phyloP scores from a whole-genome alignment of 352 stramenopile species.

The Phytophthora hibernalis region DNA sequence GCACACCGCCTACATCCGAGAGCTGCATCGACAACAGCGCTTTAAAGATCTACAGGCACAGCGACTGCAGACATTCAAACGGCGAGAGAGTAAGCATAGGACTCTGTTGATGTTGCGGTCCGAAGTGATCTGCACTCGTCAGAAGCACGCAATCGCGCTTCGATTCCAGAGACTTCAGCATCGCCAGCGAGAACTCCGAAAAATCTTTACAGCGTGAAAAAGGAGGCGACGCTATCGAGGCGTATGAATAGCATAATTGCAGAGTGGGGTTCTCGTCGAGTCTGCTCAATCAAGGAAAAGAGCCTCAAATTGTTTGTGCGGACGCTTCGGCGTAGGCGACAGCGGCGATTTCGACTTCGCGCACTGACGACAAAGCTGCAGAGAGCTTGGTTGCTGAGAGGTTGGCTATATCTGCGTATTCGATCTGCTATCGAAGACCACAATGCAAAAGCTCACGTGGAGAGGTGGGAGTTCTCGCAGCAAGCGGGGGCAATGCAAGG shows the following conservation, averaged over 20 bases:
- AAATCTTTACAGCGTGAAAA: conserved; percentile 28
- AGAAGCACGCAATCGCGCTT: conserved; percentile 28
- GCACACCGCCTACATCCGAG: conserved; percentile 28
- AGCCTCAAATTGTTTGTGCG: conserved; percentile 19
- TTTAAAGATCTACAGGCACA: conserved; percentile 33
- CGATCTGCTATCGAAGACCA: conserved; percentile 22
- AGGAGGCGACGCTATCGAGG: not conserved
- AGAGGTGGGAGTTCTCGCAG: conserved; percentile 31
- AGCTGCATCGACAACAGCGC: conserved; percentile 29
- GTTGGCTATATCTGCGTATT: conserved; percentile 34
- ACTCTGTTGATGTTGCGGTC: conserved; percentile 28
- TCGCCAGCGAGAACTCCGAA: conserved; percentile 5
- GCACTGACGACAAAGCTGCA: conserved; percentile 20
- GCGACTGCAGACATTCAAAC: conserved; percentile 23
- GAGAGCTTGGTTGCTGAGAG: conserved; percentile 23
- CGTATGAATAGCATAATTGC: not conserved
- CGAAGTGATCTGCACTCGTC: conserved; percentile 9
- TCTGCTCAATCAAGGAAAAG: not conserved
- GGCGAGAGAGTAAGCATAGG: conserved; percentile 19
- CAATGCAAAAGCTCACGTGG: conserved; percentile 23
- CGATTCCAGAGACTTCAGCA: conserved; percentile 31
- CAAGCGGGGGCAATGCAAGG: conserved; percentile 24
- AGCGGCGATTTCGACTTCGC: conserved; percentile 27
- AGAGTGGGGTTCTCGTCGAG: conserved; percentile 8
- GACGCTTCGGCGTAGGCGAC: conserved; percentile 11